A percentile compares a stretch with the other conserved stretches of the same genome.
These are phyloP conservation scores for Punica granatum DNA, from an alignment of 345 rosid genomes.

Conservation along the genomic window DNA sequence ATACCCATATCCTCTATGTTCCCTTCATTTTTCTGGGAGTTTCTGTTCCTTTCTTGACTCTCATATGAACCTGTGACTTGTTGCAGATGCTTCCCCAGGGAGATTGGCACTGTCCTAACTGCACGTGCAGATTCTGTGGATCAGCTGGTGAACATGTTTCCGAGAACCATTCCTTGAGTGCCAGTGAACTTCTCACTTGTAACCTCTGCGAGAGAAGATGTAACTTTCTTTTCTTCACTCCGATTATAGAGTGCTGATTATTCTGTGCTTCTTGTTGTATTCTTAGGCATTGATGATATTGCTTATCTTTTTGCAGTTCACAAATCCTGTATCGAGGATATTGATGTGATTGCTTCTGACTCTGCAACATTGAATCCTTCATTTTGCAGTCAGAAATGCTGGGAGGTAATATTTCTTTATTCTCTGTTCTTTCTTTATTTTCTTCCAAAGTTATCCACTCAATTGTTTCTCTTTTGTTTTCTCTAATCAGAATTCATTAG, in stretches of 20 bases:
- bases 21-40: background rate
- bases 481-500: background rate
- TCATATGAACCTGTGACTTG: slow-evolving; percentile 2
- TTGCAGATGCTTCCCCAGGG: slow-evolving; percentile 83
- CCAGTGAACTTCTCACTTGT: slow-evolving; percentile 31
- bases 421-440: background rate
- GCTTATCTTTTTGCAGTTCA: slow-evolving; percentile 48
- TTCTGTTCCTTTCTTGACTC: background rate
- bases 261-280: background rate
- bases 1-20: background rate
- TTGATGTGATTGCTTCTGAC: slow-evolving; percentile 32
- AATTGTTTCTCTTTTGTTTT: background rate
- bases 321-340: slow-evolving; percentile 46
- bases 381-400: slow-evolving; percentile 73
- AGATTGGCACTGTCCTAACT: slow-evolving; percentile 90
- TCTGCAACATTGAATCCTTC: slow-evolving; percentile 26
- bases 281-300: background rate
- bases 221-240: slow-evolving; percentile 24
- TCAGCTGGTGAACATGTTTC: slow-evolving; percentile 26
- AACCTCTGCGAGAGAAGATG: slow-evolving; percentile 82
- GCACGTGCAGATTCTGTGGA: slow-evolving; percentile 90
- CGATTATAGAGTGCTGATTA: slow-evolving; percentile 1
- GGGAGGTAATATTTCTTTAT: slow-evolving; percentile 46
- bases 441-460: background rate
- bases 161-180: slow-evolving; percentile 24